Percentiles rank a stretch among this genome's conserved stretches.
Evolutionary conservation across 768 basidiomycete genomes (phyloP).

Genomic region (Omphalotus guepiniiformis): DNA sequence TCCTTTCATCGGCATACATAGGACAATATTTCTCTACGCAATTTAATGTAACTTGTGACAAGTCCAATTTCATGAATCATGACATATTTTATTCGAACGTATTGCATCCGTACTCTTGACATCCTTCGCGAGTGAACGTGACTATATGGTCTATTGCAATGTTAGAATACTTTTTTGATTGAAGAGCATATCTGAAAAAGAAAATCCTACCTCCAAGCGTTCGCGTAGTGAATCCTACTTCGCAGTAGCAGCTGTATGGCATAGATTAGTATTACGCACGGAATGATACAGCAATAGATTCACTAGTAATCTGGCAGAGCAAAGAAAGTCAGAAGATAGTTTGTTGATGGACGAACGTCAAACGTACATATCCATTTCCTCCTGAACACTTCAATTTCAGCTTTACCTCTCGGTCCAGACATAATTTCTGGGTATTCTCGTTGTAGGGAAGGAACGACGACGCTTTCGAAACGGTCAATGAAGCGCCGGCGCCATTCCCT

Average conservation of each 20-base stretch:
- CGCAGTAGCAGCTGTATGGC: slow-evolving; percentile 57
- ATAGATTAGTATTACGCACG: neutral
- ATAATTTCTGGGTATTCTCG: slow-evolving; percentile 58
- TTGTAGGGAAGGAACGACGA: slow-evolving; percentile 56
- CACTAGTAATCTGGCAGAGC: slow-evolving; percentile 41
- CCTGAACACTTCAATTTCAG: slow-evolving; percentile 70
- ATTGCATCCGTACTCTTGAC: slow-evolving; percentile 52
- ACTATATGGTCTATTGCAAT: slow-evolving; percentile 53
- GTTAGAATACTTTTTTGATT: neutral
- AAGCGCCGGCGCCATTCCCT: slow-evolving; percentile 73
- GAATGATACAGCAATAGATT: slow-evolving; percentile 13
- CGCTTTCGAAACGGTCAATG: slow-evolving; percentile 48
- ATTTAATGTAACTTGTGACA: too few relatives aligned
- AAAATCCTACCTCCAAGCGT: slow-evolving; percentile 53
- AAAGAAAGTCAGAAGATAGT: neutral
- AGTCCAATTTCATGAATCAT: too few relatives aligned
- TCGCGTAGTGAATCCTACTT: slow-evolving; percentile 68
- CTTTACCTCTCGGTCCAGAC: slow-evolving; percentile 32
- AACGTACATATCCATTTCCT: slow-evolving; percentile 68
- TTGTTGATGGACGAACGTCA: neutral
- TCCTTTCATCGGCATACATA: too few relatives aligned
- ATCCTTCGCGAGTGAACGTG: slow-evolving; percentile 62
- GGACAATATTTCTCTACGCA: too few relatives aligned
- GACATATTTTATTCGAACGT: slow-evolving; percentile 25
- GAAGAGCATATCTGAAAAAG: slow-evolving; percentile 2